Percentiles rank a stretch among this genome's conserved stretches.
phyloP scores from a whole-genome alignment of 2,329 filamentous ascomycete genomes.

The Aschersonia sp. region DNA sequence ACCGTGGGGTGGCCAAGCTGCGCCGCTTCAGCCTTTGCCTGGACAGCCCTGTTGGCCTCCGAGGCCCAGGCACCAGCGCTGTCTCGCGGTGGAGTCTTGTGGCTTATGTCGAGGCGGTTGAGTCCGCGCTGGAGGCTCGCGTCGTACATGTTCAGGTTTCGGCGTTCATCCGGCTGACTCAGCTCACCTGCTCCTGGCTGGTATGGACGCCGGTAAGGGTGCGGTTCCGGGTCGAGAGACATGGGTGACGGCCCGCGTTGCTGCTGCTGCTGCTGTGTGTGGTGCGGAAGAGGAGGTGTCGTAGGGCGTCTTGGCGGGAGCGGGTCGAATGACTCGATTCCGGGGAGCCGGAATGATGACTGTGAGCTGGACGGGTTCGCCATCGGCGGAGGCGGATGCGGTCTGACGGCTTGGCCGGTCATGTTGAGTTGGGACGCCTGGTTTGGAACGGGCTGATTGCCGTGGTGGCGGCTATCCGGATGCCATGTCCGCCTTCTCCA shows the following conservation, averaged over 20 bases:
- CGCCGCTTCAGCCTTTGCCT: slow-evolving; percentile 38
- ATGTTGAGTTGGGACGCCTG: slow-evolving; percentile 63
- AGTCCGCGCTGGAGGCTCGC: slow-evolving; percentile 51
- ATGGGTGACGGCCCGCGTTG: slow-evolving; percentile 58
- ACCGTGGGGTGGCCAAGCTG: slow-evolving; percentile 32
- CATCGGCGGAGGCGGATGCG: slow-evolving; percentile 35
- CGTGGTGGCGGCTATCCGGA: slow-evolving; percentile 55
- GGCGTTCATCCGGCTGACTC: slow-evolving; percentile 27
- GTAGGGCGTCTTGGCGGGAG: slow-evolving; percentile 43
- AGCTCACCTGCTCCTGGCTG: slow-evolving; percentile 14
- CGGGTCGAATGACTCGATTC: slow-evolving; percentile 85
- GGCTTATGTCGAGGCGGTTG: slow-evolving; percentile 49
- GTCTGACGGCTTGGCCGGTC: slow-evolving; percentile 50
- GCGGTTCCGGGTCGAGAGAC: slow-evolving; percentile 48
- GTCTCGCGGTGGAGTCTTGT: slow-evolving; percentile 35
- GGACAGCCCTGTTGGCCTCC: slow-evolving; percentile 39
- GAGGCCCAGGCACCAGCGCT: slow-evolving; percentile 40
- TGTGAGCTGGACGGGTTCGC: slow-evolving; percentile 35
- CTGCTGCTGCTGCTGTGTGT: not conserved
- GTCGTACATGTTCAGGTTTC: slow-evolving; percentile 46
- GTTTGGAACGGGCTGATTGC: slow-evolving; percentile 36
- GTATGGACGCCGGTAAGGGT: slow-evolving; percentile 15
- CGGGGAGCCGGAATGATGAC: slow-evolving; percentile 57
- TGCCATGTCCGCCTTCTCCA: slow-evolving; percentile 86
- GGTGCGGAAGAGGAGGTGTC: slow-evolving; percentile 49